Percentiles rank a stretch among this genome's conserved stretches.
These are phyloP conservation scores for Larix kaempferi DNA, from an alignment of 75 land plant species.

Conservation along the genomic window DNA sequence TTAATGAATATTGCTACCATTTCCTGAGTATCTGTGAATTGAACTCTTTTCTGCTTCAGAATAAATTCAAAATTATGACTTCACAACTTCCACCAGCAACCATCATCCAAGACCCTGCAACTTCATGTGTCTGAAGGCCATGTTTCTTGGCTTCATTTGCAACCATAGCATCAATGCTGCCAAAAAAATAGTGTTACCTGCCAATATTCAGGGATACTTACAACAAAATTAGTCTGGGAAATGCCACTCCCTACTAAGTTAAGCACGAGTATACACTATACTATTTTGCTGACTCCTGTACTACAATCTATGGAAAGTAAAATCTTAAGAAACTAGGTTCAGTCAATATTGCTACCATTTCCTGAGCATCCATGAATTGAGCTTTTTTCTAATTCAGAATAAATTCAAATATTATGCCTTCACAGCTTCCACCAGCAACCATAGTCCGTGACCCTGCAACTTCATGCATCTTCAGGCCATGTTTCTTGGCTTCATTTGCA, in stretches of 20 bases:
- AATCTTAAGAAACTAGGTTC: too few relatives aligned
- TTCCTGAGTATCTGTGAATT: too few relatives aligned
- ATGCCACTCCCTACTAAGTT: too few relatives aligned
- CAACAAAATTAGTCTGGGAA: too few relatives aligned
- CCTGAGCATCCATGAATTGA: too few relatives aligned
- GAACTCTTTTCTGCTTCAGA: not conserved
- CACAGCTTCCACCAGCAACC: slow-evolving; percentile 10
- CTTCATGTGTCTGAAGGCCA: slow-evolving; percentile 3
- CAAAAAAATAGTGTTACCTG: not conserved
- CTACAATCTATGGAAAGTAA: too few relatives aligned
- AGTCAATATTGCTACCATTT: too few relatives aligned
- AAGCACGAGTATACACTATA: too few relatives aligned
- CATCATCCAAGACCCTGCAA: slow-evolving; percentile 1
- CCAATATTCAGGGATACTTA: too few relatives aligned
- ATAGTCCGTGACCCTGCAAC: slow-evolving; percentile 1
- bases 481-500: slow-evolving; percentile 10
- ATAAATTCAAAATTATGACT: slow-evolving; percentile 8
- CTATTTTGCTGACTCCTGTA: too few relatives aligned
- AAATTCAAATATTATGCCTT: slow-evolving; percentile 12
- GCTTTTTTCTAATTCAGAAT: not conserved
- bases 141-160: slow-evolving; percentile 11
- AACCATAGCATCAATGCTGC: slow-evolving; percentile 12
- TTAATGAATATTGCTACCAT: too few relatives aligned
- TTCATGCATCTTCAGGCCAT: slow-evolving; percentile 7
- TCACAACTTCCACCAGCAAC: slow-evolving; percentile 4